Evolutionary conservation across 2,329 filamentous ascomycete species (phyloP).

Genomic region (Trichoderma atrobrunneum): DNA sequence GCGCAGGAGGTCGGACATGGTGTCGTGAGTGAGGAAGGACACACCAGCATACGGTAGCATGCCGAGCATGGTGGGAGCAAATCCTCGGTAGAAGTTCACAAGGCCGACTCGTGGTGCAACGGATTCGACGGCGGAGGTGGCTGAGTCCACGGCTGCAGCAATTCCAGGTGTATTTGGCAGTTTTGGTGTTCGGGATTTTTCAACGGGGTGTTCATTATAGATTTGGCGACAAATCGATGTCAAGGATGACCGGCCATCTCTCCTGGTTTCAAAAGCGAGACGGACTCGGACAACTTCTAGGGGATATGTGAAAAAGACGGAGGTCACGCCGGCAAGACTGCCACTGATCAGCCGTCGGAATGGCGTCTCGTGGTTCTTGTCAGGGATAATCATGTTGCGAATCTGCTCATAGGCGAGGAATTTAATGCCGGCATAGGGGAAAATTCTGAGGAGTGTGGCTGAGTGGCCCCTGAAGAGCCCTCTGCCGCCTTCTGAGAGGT

Average conservation of each 20-base stretch:
- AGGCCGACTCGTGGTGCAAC: slow-evolving; percentile 65
- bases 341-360: slow-evolving; percentile 72
- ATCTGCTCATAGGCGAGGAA: slow-evolving; percentile 98
- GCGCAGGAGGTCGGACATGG: slow-evolving; percentile 79
- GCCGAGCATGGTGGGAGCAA: slow-evolving; percentile 82
- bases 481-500: slow-evolving; percentile 66
- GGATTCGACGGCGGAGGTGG: slow-evolving; percentile 41
- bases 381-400: slow-evolving; percentile 71
- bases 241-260: slow-evolving; percentile 66
- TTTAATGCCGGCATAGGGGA: slow-evolving; percentile 96
- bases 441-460: slow-evolving; percentile 88
- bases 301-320: slow-evolving; percentile 94
- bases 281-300: slow-evolving; percentile 90
- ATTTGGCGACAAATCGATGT: slow-evolving; percentile 79
- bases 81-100: slow-evolving; percentile 92
- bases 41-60: slow-evolving; percentile 97
- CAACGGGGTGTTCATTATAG: slow-evolving; percentile 68
- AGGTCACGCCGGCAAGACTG: slow-evolving; percentile 76
- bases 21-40: slow-evolving; percentile 94
- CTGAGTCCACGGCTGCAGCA: slow-evolving; percentile 41
- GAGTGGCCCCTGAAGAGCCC: slow-evolving; percentile 94
- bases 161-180: slow-evolving; percentile 28
- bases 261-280: slow-evolving; percentile 89
- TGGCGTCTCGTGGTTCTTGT: slow-evolving; percentile 72
- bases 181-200: slow-evolving; percentile 32